A percentile compares a stretch with the other conserved stretches of the same genome.
phyloP scores from a whole-genome alignment of 192 early-diverging fungal genomes.

The Podila epigama region DNA sequence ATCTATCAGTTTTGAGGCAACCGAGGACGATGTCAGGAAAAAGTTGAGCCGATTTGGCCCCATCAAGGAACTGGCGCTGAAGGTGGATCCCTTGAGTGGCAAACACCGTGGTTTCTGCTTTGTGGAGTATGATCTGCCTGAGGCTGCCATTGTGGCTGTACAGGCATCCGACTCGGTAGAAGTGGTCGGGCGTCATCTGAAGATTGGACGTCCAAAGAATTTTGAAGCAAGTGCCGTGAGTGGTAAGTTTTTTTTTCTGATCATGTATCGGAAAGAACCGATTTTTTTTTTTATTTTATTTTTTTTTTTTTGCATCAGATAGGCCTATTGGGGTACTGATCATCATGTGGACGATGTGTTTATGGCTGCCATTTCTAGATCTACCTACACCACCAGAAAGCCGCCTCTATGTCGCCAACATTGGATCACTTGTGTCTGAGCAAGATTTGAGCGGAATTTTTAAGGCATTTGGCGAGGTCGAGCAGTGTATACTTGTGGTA shows the following conservation, averaged over 20 bases:
- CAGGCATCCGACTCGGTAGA: slow-evolving; percentile 83
- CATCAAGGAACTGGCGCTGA: slow-evolving; percentile 81
- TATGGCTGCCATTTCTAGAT: too few relatives aligned
- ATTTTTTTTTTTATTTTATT: not conserved
- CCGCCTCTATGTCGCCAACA: slow-evolving; percentile 87
- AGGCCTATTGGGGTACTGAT: too few relatives aligned
- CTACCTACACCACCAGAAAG: slow-evolving; percentile 67
- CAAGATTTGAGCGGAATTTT: slow-evolving; percentile 79
- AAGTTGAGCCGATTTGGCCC: slow-evolving; percentile 83
- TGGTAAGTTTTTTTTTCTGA: slow-evolving; percentile 17
- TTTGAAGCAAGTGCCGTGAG: slow-evolving; percentile 68
- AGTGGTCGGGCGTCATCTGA: slow-evolving; percentile 80
- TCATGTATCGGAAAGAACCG: not conserved
- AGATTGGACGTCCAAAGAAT: slow-evolving; percentile 88
- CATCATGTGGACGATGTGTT: too few relatives aligned
- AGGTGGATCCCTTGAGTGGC: slow-evolving; percentile 74
- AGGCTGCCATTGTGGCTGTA: slow-evolving; percentile 83
- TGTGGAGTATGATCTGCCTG: slow-evolving; percentile 87
- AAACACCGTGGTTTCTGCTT: slow-evolving; percentile 93
- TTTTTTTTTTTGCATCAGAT: too few relatives aligned
- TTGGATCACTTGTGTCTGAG: slow-evolving; percentile 80
- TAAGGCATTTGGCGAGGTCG: slow-evolving; percentile 83
- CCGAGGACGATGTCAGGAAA: slow-evolving; percentile 77
- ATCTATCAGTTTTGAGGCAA: slow-evolving; percentile 87
- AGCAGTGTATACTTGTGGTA: slow-evolving; percentile 73